Percentiles rank a stretch among this genome's conserved stretches.
Conservation (phyloP, 139 green algal species). For the Chlamydomonas urium region DNA sequence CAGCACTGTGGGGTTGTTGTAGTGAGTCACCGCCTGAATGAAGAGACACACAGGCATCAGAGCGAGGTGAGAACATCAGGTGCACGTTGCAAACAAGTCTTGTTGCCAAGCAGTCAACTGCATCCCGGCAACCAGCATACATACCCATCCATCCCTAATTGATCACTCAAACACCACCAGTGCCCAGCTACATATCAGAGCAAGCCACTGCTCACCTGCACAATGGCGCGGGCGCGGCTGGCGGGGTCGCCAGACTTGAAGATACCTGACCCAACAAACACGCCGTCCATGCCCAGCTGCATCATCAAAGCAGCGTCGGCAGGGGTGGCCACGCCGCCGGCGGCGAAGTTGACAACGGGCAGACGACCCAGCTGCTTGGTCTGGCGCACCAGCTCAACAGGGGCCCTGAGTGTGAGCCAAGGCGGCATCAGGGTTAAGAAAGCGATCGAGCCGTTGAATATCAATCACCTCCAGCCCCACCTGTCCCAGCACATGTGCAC, state of each 20-base stretch:
- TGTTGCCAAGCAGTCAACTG: too few species aligned
- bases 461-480: too few species aligned
- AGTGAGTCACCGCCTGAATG: slow-evolving; percentile 93
- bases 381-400: slow-evolving; percentile 91
- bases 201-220: slow-evolving; percentile 87
- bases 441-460: too few species aligned
- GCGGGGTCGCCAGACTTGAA: slow-evolving; percentile 97
- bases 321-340: slow-evolving; percentile 96
- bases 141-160: too few species aligned
- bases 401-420: slow-evolving; percentile 46
- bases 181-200: too few species aligned
- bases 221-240: slow-evolving; percentile 89
- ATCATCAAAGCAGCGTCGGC: slow-evolving; percentile 99
- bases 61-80: too few species aligned
- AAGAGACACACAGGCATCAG: neutral
- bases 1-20: slow-evolving; percentile 94
- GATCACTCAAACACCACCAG: too few species aligned
- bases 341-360: slow-evolving; percentile 98
- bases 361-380: slow-evolving; percentile 86
- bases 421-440: too few species aligned
- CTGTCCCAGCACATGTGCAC: too few species aligned
- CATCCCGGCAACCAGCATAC: too few species aligned
- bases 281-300: slow-evolving; percentile 96
- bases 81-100: too few species aligned
- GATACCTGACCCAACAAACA: slow-evolving; percentile 98